These are phyloP conservation scores for Colletotrichum liriopes DNA, from an alignment of 2,329 filamentous ascomycete genomes.

Conservation along the genomic window DNA sequence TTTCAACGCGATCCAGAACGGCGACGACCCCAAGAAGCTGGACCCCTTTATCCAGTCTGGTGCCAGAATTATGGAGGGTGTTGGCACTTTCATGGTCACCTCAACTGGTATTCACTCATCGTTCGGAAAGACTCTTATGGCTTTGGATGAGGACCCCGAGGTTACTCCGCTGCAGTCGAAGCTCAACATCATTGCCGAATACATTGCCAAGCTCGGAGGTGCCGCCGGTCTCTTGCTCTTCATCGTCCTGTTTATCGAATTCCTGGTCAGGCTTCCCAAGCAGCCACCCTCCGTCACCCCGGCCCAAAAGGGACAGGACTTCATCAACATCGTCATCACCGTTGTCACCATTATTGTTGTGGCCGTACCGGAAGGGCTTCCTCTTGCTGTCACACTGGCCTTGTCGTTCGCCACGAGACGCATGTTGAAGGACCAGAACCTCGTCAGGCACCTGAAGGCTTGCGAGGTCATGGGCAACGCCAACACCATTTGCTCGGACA, in stretches of 20 bases:
- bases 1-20: slow-evolving; percentile 77
- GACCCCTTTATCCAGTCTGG: slow-evolving; percentile 91
- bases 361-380: slow-evolving; percentile 83
- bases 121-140: slow-evolving; percentile 83
- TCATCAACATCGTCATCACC: slow-evolving; percentile 83
- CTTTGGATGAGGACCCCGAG: slow-evolving; percentile 80
- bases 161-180: slow-evolving; percentile 85
- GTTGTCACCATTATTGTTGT: slow-evolving; percentile 87
- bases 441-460: slow-evolving; percentile 82
- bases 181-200: slow-evolving; percentile 81
- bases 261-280: slow-evolving; percentile 77
- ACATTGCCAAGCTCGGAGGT: slow-evolving; percentile 84
- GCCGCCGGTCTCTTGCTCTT: slow-evolving; percentile 85
- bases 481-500: slow-evolving; percentile 79
- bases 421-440: slow-evolving; percentile 84
- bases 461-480: slow-evolving; percentile 89
- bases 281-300: slow-evolving; percentile 65
- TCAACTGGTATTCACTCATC: slow-evolving; percentile 82
- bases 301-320: slow-evolving; percentile 83
- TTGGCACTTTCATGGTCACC: slow-evolving; percentile 82
- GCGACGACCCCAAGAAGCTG: slow-evolving; percentile 78
- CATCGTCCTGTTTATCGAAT: slow-evolving; percentile 88
- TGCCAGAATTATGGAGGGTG: slow-evolving; percentile 82
- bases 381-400: slow-evolving; percentile 83
- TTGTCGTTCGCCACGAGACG: slow-evolving; percentile 83